Conservation (phyloP, 257 asterid species). For the Solanum sitiens region DNA sequence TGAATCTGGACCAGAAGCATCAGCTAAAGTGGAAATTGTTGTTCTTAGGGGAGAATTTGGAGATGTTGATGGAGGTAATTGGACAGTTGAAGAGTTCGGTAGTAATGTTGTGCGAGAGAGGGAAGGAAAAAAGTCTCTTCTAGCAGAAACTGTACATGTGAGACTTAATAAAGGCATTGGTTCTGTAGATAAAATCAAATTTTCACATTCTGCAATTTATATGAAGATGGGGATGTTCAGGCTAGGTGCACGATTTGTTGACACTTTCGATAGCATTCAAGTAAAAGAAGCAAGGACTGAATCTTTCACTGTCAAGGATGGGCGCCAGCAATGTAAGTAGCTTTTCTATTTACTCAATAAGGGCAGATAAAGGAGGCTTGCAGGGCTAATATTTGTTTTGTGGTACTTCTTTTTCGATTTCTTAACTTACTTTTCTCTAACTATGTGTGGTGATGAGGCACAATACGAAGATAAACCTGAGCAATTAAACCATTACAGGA, state of each 20-base stretch:
- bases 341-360: background rate
- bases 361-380: background rate
- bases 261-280: background rate
- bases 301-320: conserved; percentile 24
- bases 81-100: conserved; percentile 18
- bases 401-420: background rate
- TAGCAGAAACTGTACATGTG: conserved; percentile 19
- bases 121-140: conserved; percentile 30
- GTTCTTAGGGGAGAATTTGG: conserved; percentile 21
- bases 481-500: background rate
- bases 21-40: conserved; percentile 25
- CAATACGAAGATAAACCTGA: background rate
- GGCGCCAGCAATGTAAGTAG: conserved; percentile 27
- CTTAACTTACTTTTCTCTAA: background rate
- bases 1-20: conserved; percentile 26
- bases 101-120: conserved; percentile 3
- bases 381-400: background rate
- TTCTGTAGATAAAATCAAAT: conserved; percentile 11
- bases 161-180: conserved; percentile 25
- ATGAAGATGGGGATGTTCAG: conserved; percentile 14
- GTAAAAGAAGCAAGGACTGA: conserved; percentile 35
- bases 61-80: conserved; percentile 6
- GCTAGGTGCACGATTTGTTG: conserved; percentile 28
- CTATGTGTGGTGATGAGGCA: background rate
- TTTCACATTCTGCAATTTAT: conserved; percentile 9